phyloP scores from a whole-genome alignment of 768 basidiomycete species.

The Hebeloma cylindrosporum region DNA sequence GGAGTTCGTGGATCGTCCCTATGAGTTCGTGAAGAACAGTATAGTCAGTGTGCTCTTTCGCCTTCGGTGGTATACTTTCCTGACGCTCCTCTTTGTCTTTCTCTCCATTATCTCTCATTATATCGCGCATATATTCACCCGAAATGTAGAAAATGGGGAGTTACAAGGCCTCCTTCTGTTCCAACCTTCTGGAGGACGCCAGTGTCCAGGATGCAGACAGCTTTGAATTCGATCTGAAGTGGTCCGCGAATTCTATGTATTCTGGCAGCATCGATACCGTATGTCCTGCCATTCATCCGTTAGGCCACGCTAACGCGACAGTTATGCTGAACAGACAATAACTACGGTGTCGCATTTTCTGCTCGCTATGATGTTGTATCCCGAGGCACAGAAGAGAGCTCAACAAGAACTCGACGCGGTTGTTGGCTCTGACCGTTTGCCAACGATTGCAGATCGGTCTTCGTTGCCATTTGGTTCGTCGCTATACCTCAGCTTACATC shows the following conservation, averaged over 20 bases:
- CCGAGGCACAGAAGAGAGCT: constrained; percentile 54
- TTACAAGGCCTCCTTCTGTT: constrained; percentile 43
- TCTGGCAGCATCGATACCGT: constrained; percentile 66
- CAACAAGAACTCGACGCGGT: constrained; percentile 67
- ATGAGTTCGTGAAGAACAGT: constrained; percentile 53
- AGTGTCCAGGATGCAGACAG: constrained; percentile 33
- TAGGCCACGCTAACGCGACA: background rate
- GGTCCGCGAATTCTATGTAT: constrained; percentile 87
- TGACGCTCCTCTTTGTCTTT: background rate
- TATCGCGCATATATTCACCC: constrained; percentile 11
- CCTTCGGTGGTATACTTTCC: too few species aligned
- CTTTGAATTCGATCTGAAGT: constrained; percentile 70
- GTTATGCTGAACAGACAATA: constrained; percentile 40
- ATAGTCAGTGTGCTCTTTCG: constrained; percentile 44
- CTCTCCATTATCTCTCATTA: background rate
- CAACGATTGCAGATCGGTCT: constrained; percentile 54
- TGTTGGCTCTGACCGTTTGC: constrained; percentile 55
- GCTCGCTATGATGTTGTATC: constrained; percentile 64
- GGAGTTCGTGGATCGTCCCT: constrained; percentile 65
- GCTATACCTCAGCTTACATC: background rate
- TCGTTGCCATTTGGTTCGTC: constrained; percentile 49
- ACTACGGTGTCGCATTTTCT: constrained; percentile 54
- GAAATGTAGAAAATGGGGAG: constrained; percentile 39
- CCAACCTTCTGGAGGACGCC: constrained; percentile 56
- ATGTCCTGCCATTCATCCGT: constrained; percentile 7